Evolutionary conservation across 441 rosid species (phyloP).

Genomic region (Mallotus japonicus): DNA sequence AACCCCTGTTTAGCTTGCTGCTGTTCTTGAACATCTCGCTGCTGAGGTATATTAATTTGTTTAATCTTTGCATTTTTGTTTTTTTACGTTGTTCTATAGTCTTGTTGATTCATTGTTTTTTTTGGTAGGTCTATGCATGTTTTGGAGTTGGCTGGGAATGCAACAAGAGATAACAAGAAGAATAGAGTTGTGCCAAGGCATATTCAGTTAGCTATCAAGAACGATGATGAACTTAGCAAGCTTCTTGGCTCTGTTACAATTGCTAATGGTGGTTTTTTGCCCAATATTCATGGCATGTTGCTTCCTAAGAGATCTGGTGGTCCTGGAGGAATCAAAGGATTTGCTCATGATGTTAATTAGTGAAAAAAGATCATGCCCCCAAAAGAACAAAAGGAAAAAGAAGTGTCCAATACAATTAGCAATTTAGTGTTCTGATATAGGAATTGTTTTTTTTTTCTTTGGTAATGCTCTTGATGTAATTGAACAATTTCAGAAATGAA

Average conservation of each 20-base stretch:
- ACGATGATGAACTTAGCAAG: no score
- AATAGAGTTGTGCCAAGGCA: no score
- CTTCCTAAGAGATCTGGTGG: no score
- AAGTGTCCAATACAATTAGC: background rate
- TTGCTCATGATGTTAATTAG: conserved; percentile 17
- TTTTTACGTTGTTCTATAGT: background rate
- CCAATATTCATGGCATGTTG: no score
- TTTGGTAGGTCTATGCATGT: background rate
- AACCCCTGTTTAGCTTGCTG: conserved; percentile 49
- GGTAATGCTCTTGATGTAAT: background rate
- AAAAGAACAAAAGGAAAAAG: no score
- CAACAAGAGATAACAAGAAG: no score
- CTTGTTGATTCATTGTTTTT: background rate
- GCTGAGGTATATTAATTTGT: conserved; percentile 37
- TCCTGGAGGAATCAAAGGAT: conserved; percentile 10
- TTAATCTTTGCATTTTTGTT: no score
- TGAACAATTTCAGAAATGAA: background rate
- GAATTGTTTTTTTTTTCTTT: background rate
- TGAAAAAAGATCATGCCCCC: no score
- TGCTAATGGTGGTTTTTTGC: no score
- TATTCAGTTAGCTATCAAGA: no score
- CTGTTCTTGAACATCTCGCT: conserved; percentile 28
- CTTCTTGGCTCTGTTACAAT: no score
- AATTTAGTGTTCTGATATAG: background rate
- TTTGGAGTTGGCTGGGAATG: no score